A percentile compares a stretch with the other conserved stretches of the same genome.
These are phyloP conservation scores for Phytophthora fragariaefolia DNA, from an alignment of 352 stramenopile species.

Conservation along the genomic window DNA sequence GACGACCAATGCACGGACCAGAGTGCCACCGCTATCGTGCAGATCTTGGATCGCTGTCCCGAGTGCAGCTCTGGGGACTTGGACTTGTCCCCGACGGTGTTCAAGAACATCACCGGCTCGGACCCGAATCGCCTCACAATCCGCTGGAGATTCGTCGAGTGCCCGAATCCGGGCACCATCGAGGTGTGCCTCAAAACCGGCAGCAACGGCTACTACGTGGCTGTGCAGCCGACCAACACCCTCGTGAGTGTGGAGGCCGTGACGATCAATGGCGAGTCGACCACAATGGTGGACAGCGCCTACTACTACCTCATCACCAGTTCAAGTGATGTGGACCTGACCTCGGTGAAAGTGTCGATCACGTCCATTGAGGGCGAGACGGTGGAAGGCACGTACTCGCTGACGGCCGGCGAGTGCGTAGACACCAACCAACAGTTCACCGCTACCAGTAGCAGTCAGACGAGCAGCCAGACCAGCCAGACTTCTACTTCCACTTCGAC, in stretches of 20 bases:
- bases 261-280: conserved; percentile 59
- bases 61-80: conserved; percentile 71
- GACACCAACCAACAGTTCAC: conserved; percentile 53
- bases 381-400: conserved; percentile 57
- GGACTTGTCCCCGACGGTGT: conserved; percentile 71
- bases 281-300: conserved; percentile 63
- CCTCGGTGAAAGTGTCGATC: conserved; percentile 46
- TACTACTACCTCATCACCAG: conserved; percentile 65
- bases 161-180: conserved; percentile 49
- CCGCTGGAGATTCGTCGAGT: conserved; percentile 69
- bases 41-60: conserved; percentile 73
- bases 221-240: conserved; percentile 64
- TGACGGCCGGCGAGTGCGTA: conserved; percentile 51
- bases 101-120: conserved; percentile 66
- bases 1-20: conserved; percentile 55
- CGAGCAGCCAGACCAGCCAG: conserved; percentile 21
- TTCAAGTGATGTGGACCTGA: conserved; percentile 40
- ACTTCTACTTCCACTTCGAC: conserved; percentile 17
- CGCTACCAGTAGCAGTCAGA: conserved; percentile 28
- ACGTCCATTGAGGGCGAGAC: conserved; percentile 56
- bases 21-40: conserved; percentile 47
- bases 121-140: conserved; percentile 56
- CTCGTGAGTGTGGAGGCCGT: conserved; percentile 51
- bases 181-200: conserved; percentile 69
- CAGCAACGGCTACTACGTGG: conserved; percentile 62